phyloP scores from a whole-genome alignment of 2,329 filamentous ascomycete species.

The Ascochyta clinopodiicola region DNA sequence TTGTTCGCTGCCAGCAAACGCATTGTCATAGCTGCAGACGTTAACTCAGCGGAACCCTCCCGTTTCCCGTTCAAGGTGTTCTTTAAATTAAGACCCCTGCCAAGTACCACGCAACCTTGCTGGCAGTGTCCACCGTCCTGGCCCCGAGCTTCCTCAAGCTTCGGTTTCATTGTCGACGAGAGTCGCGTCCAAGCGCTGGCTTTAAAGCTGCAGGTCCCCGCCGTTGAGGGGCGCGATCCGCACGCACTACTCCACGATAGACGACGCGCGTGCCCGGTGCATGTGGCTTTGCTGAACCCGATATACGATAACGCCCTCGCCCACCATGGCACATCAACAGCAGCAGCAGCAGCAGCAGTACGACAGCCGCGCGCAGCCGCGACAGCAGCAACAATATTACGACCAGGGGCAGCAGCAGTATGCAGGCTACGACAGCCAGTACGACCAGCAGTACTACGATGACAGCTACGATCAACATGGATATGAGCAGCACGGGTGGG shows the following conservation, averaged over 20 bases:
- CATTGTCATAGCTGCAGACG: slow-evolving; percentile 11
- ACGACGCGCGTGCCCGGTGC: slow-evolving; percentile 22
- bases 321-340: slow-evolving; percentile 51
- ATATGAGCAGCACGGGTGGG: slow-evolving; percentile 40
- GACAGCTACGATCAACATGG: slow-evolving; percentile 44
- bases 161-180: slow-evolving; percentile 11
- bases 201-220: slow-evolving; percentile 24
- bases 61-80: slow-evolving; percentile 15
- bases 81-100: slow-evolving; percentile 32
- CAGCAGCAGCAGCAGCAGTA: slow-evolving; percentile 50
- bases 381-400: slow-evolving; percentile 31
- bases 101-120: slow-evolving; percentile 28
- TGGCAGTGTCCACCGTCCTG: slow-evolving; percentile 10
- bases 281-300: slow-evolving; percentile 20
- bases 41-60: slow-evolving; percentile 9
- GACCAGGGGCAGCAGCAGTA: slow-evolving; percentile 33
- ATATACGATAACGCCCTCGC: slow-evolving; percentile 23
- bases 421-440: slow-evolving; percentile 37
- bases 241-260: slow-evolving; percentile 24
- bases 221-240: slow-evolving; percentile 31
- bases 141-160: slow-evolving; percentile 12
- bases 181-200: slow-evolving; percentile 21
- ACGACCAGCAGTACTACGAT: slow-evolving; percentile 42
- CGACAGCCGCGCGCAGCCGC: slow-evolving; percentile 44
- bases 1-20: slow-evolving; percentile 19